Percentiles rank a stretch among this genome's conserved stretches.
Evolutionary conservation across 2,329 filamentous ascomycete species (phyloP).

Genomic region (Aspergillus neotritici): DNA sequence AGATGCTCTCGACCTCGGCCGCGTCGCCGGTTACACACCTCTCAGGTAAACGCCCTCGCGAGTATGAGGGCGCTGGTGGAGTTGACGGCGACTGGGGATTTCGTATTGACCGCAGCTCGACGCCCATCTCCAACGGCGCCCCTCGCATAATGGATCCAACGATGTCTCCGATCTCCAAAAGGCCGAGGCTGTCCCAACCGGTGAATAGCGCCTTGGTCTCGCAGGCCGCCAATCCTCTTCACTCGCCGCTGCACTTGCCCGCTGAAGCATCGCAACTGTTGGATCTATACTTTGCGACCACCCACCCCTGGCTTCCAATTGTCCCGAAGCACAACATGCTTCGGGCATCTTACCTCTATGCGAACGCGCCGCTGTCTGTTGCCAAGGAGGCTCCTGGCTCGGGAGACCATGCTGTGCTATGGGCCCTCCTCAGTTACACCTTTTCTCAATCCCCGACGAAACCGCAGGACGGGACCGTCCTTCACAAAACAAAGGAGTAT

Average conservation of each 20-base stretch:
- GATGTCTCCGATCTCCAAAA: conserved; percentile 22
- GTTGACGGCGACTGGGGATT: conserved; percentile 26
- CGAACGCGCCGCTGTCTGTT: conserved; percentile 36
- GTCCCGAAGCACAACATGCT: conserved; percentile 53
- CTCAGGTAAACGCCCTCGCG: conserved; percentile 32
- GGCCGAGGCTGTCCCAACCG: conserved; percentile 20
- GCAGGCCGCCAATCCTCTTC: conserved; percentile 4
- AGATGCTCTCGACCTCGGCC: conserved; percentile 35
- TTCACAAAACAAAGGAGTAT: conserved; percentile 29
- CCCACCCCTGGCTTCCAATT: conserved; percentile 57
- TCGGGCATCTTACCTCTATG: conserved; percentile 52
- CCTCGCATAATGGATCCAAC: conserved; percentile 27
- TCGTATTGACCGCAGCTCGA: conserved; percentile 25
- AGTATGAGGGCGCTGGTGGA: conserved; percentile 23
- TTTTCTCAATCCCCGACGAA: conserved; percentile 26
- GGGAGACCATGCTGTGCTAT: conserved; percentile 40
- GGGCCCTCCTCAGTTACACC: conserved; percentile 42
- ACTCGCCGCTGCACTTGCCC: conserved; percentile 38
- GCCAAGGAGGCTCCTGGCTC: conserved; percentile 27
- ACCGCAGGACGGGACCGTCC: conserved; percentile 11
- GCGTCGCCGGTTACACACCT: conserved; percentile 10
- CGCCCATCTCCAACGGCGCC: conserved; percentile 23
- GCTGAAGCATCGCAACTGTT: conserved; percentile 48
- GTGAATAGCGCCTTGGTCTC: conserved; percentile 8
- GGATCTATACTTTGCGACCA: conserved; percentile 54